Conservation (phyloP, 2,329 filamentous ascomycete species). For the Microcyclospora pomicola region DNA sequence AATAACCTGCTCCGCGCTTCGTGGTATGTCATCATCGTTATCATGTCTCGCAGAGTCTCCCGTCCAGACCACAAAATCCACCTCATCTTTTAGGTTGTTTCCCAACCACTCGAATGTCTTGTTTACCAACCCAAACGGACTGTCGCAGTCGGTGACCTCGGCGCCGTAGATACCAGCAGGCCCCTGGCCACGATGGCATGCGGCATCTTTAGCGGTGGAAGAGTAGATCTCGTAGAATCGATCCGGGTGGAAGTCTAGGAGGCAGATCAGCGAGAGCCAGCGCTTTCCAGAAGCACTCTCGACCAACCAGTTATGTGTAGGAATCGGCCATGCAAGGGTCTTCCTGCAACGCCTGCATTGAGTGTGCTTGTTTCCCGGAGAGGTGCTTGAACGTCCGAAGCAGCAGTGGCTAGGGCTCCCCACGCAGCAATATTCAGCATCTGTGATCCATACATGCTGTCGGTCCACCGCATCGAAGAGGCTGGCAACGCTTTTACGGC, state of each 20-base stretch:
- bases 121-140: slow-evolving; percentile 65
- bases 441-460: too few relatives aligned
- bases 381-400: too few relatives aligned
- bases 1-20: slow-evolving; percentile 62
- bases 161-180: slow-evolving; percentile 70
- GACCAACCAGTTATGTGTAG: slow-evolving; percentile 68
- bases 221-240: slow-evolving; percentile 69
- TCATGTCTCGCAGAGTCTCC: slow-evolving; percentile 28
- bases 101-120: slow-evolving; percentile 83
- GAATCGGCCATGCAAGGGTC: slow-evolving; percentile 49
- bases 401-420: too few relatives aligned
- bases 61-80: slow-evolving; percentile 28
- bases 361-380: too few relatives aligned
- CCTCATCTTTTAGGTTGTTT: slow-evolving; percentile 21
- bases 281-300: slow-evolving; percentile 17
- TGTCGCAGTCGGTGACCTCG: slow-evolving; percentile 79
- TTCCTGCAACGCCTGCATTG: slow-evolving; percentile 5
- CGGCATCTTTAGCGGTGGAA: slow-evolving; percentile 51
- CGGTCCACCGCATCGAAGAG: too few relatives aligned
- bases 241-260: slow-evolving; percentile 78
- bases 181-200: slow-evolving; percentile 70
- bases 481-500: too few relatives aligned
- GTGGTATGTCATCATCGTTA: slow-evolving; percentile 45
- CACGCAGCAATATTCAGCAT: too few relatives aligned
- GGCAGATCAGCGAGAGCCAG: slow-evolving; percentile 3